Conservation (phyloP, 345 rosid species). For the Gossypium sturtianum region DNA sequence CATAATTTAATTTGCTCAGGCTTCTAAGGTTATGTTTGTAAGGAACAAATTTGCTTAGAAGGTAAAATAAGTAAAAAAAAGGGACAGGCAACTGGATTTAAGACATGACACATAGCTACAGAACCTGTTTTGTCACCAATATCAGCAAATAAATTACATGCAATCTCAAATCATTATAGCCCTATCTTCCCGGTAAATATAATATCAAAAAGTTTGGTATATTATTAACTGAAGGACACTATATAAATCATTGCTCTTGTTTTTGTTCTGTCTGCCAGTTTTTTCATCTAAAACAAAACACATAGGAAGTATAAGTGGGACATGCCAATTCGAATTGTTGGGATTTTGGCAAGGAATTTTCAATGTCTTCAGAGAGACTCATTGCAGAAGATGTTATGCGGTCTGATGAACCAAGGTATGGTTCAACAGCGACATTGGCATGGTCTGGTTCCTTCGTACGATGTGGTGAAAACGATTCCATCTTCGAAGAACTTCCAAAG, state of each 20-base stretch:
- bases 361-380: constrained; percentile 58
- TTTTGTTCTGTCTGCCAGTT: background rate
- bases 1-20: background rate
- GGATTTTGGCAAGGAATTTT: background rate
- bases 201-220: constrained; percentile 8
- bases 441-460: constrained; percentile 19
- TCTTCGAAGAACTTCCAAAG: constrained; percentile 66
- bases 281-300: background rate
- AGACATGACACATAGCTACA: background rate
- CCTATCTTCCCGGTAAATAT: constrained; percentile 15
- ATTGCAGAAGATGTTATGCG: constrained; percentile 21
- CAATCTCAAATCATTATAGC: background rate
- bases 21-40: background rate
- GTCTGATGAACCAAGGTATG: constrained; percentile 17
- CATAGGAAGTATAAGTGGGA: constrained; percentile 10
- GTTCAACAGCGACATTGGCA: constrained; percentile 7
- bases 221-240: constrained; percentile 7
- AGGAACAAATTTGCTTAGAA: background rate
- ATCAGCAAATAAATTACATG: background rate
- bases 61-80: constrained; percentile 1
- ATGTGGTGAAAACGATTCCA: constrained; percentile 21
- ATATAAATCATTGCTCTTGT: background rate
- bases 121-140: background rate
- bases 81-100: background rate
- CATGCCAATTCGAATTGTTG: constrained; percentile 22